These are phyloP conservation scores for Antrodiella citrinella DNA, from an alignment of 768 basidiomycete species.

Conservation along the genomic window DNA sequence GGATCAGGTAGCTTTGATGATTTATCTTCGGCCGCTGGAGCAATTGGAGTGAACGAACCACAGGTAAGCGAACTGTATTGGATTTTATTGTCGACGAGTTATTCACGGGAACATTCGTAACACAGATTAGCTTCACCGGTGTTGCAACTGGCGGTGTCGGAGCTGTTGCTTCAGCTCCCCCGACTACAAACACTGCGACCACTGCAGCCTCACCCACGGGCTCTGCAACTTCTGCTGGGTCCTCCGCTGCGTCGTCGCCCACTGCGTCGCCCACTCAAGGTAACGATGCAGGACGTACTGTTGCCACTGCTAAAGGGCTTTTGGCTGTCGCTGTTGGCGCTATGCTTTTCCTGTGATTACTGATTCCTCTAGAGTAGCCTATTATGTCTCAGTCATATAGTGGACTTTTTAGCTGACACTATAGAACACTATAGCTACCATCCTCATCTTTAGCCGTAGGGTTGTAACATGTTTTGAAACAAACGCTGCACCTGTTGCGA, in stretches of 20 bases:
- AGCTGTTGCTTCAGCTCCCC: slow-evolving; percentile 11
- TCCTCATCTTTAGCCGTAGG: no score
- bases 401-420: no score
- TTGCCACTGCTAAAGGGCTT: slow-evolving; percentile 3
- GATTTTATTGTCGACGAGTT: no score
- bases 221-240: neutral
- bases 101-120: neutral
- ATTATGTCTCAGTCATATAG: no score
- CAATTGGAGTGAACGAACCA: slow-evolving; percentile 24
- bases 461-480: no score
- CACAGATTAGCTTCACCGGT: slow-evolving; percentile 16
- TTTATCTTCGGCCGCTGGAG: slow-evolving; percentile 30
- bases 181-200: slow-evolving; percentile 8
- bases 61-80: slow-evolving; percentile 20
- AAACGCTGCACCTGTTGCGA: no score
- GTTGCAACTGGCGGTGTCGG: slow-evolving; percentile 19
- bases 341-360: neutral
- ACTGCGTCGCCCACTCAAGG: slow-evolving; percentile 1
- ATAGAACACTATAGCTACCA: no score
- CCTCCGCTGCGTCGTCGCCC: neutral
- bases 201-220: neutral
- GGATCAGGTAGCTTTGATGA: slow-evolving; percentile 32
- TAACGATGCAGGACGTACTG: slow-evolving; percentile 2
- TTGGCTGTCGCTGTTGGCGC: neutral
- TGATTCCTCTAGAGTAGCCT: neutral